Evolutionary conservation across 1,284 basidiomycete genomes (phyloP).

Genomic region (Thecaphora frezii): DNA sequence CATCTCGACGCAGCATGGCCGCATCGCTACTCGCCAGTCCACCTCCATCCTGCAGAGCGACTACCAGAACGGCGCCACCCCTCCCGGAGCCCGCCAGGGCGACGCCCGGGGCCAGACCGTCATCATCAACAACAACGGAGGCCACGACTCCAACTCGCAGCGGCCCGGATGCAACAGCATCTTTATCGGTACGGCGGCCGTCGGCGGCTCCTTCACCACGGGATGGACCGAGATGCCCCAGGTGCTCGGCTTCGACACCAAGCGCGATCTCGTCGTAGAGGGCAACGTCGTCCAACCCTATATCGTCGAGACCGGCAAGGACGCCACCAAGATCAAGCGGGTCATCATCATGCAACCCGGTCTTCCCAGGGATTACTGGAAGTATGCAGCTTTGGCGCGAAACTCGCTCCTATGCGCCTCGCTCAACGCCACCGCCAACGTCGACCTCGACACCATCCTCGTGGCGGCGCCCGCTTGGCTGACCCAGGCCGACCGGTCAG

Average conservation of each 20-base stretch:
- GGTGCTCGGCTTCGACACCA: constrained; percentile 49
- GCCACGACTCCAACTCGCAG: constrained; percentile 47
- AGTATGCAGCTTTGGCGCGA: constrained; percentile 47
- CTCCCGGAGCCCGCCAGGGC: constrained; percentile 33
- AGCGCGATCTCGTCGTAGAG: constrained; percentile 34
- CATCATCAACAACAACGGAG: constrained; percentile 35
- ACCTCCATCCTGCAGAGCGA: constrained; percentile 33
- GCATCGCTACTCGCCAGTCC: constrained; percentile 23
- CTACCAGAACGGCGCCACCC: constrained; percentile 42
- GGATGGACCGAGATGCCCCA: constrained; percentile 50
- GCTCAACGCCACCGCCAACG: constrained; percentile 29
- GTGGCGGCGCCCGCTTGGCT: constrained; percentile 46
- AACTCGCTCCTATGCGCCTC: constrained; percentile 45
- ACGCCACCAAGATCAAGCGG: constrained; percentile 36
- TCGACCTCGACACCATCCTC: constrained; percentile 40
- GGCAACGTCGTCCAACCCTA: constrained; percentile 38
- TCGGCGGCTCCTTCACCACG: constrained; percentile 30
- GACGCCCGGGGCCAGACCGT: constrained; percentile 46
- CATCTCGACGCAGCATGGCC: background rate
- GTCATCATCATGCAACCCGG: constrained; percentile 46
- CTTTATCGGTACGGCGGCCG: constrained; percentile 48
- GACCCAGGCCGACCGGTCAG: constrained; percentile 24
- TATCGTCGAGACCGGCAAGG: constrained; percentile 32
- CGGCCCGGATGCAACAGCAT: constrained; percentile 40
- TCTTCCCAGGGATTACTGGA: constrained; percentile 47